A percentile compares a stretch with the other conserved stretches of the same genome.
Evolutionary conservation across 495 filamentous ascomycete genomes (phyloP).

Genomic region (Corynascus novoguineensis): DNA sequence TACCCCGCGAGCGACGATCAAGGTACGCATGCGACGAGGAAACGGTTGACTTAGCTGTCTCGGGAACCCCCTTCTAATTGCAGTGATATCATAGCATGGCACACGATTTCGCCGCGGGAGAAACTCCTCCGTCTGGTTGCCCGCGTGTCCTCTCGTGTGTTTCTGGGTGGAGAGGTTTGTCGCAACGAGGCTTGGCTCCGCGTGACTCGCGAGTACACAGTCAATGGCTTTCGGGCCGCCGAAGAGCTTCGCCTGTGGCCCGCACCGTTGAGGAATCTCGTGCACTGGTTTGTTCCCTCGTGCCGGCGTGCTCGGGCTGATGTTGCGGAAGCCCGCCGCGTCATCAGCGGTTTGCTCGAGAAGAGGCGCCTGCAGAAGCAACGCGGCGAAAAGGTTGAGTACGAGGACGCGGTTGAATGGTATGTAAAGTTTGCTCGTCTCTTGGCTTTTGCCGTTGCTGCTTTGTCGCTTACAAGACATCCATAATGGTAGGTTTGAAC

Average conservation of each 20-base stretch:
- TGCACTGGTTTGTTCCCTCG: constrained; percentile 33
- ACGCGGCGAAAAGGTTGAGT: constrained; percentile 6
- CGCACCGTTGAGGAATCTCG: constrained; percentile 27
- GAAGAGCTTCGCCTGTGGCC: constrained; percentile 33
- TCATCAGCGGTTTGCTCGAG: constrained; percentile 29
- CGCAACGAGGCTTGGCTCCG: constrained; percentile 42
- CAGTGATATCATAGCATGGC: constrained; percentile 14
- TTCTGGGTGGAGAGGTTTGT: constrained; percentile 45
- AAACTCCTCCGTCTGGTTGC: constrained; percentile 33
- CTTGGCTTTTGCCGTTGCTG: not conserved
- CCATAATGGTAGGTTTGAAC: constrained; percentile 16
- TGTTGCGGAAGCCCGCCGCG: constrained; percentile 18
- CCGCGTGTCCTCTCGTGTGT: constrained; percentile 42
- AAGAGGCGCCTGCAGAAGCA: constrained; percentile 23
- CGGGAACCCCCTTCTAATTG: not conserved
- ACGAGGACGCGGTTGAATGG: constrained; percentile 37
- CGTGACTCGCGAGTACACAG: constrained; percentile 37
- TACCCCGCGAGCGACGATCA: constrained; percentile 22
- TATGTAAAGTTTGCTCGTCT: not conserved
- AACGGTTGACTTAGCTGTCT: not conserved
- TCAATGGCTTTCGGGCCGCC: constrained; percentile 26
- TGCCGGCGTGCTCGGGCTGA: constrained; percentile 21
- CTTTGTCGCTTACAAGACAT: not conserved
- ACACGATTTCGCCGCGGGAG: constrained; percentile 12
- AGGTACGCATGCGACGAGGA: not conserved